A percentile compares a stretch with the other conserved stretches of the same genome.
Conservation (phyloP, 345 rosid genomes). For the Zanthoxylum bungeanum region DNA sequence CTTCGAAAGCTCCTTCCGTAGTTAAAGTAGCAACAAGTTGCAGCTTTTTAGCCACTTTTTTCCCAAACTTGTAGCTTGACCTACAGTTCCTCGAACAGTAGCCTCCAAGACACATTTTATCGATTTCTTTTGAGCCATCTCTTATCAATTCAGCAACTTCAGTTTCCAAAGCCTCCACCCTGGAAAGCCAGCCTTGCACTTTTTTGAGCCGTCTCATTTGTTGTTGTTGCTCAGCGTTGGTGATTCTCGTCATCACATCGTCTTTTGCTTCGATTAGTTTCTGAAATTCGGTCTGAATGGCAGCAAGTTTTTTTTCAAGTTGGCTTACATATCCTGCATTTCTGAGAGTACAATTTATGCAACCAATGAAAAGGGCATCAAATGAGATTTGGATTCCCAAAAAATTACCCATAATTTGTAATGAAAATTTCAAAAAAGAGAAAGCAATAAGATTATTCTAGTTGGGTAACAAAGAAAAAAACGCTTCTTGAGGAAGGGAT, state of each 20-base stretch:
- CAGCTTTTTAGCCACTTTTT: neutral
- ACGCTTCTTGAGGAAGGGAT: no score
- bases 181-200: neutral
- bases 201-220: neutral
- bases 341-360: neutral
- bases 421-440: neutral
- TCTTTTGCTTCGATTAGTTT: neutral
- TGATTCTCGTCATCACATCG: neutral
- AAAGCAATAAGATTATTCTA: no score
- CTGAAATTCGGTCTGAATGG: neutral
- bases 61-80: conserved; percentile 1
- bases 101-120: neutral
- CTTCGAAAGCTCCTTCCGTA: neutral
- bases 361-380: neutral
- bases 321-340: neutral
- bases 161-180: neutral
- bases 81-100: neutral
- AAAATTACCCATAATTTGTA: neutral
- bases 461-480: no score
- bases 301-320: neutral
- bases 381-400: neutral
- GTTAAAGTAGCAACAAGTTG: neutral
- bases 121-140: neutral
- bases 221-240: neutral
- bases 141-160: neutral